phyloP scores from a whole-genome alignment of 169 alveolate genomes.

The Plasmodium gonderi region DNA sequence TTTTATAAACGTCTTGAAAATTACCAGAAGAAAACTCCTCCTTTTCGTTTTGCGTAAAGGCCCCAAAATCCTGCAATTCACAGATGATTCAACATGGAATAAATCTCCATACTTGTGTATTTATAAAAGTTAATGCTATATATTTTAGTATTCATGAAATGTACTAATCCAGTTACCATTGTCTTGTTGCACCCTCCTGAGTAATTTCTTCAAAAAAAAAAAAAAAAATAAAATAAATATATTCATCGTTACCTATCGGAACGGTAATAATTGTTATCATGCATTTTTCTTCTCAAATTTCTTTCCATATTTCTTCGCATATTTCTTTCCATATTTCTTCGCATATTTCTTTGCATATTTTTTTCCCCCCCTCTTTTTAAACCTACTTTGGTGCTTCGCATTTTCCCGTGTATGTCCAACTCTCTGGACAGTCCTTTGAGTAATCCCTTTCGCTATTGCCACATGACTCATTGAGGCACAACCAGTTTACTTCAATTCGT shows the following conservation, averaged over 20 bases:
- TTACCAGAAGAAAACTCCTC: conserved; percentile 73
- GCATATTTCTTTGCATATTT: background rate
- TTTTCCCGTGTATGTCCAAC: conserved; percentile 62
- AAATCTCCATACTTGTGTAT: background rate
- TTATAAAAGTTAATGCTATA: background rate
- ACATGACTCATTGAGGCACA: conserved; percentile 52
- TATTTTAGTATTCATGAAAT: background rate
- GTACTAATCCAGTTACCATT: conserved; percentile 18
- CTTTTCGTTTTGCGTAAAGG: conserved; percentile 55
- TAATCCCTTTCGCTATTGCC: conserved; percentile 59
- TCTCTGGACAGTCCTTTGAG: conserved; percentile 50
- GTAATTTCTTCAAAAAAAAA: conserved; percentile 30
- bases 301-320: background rate
- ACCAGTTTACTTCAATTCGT: conserved; percentile 28
- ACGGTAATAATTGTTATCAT: background rate
- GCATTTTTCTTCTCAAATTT: background rate
- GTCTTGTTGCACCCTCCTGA: conserved; percentile 54
- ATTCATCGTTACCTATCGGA: background rate
- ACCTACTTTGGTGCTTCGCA: conserved; percentile 68
- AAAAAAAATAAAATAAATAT: conserved; percentile 11
- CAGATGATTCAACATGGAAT: background rate
- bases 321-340: background rate
- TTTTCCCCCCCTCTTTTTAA: background rate
- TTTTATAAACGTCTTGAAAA: background rate
- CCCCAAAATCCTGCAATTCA: conserved; percentile 49